phyloP scores from a whole-genome alignment of 306 rosid genomes.

The Cucumis cinereus region DNA sequence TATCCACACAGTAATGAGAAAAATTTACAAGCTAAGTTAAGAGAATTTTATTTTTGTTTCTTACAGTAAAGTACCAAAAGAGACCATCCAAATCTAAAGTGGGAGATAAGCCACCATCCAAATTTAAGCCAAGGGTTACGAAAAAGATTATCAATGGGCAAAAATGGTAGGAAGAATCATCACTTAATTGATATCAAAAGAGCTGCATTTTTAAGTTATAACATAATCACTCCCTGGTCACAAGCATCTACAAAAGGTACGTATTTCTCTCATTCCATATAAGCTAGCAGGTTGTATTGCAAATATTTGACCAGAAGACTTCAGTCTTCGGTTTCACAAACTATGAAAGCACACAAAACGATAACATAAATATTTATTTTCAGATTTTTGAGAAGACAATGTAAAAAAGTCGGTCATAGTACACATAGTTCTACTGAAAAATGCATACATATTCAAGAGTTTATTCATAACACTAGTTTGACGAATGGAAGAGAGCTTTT shows the following conservation, averaged over 20 bases:
- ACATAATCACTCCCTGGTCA: neutral
- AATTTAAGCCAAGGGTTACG: neutral
- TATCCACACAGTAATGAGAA: neutral
- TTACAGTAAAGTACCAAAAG: neutral
- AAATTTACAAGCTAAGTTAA: neutral
- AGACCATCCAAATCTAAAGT: neutral
- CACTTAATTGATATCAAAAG: neutral
- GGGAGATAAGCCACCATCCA: neutral
- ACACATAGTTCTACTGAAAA: neutral
- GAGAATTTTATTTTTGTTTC: neutral
- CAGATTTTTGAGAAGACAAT: neutral
- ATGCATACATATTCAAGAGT: neutral
- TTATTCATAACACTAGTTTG: neutral
- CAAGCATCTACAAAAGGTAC: neutral
- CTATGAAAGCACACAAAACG: neutral
- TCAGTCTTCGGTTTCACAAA: neutral
- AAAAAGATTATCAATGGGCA: neutral
- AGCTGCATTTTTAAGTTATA: neutral
- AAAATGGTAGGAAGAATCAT: neutral
- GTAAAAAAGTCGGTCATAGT: neutral
- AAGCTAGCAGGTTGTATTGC: neutral
- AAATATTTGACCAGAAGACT: neutral
- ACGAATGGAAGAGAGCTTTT: neutral
- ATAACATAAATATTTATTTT: neutral
- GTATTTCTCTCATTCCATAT: neutral